Base-by-base conservation (phyloP, 2,329 filamentous ascomycete species). In the Fusarium sp. region DNA sequence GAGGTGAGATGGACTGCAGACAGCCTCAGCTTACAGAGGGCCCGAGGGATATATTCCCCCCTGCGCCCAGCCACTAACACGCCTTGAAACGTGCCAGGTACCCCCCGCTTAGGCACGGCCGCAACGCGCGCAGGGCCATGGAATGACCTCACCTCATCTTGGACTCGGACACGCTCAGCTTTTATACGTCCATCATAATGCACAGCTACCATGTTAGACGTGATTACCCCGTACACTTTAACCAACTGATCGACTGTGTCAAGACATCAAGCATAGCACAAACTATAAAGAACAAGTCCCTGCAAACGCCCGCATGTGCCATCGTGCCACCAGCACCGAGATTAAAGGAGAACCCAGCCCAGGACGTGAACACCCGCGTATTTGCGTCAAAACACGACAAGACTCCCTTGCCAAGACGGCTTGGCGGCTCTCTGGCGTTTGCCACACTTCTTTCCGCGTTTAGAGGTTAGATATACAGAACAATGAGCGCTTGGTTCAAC, bases 291-390 rank as follows among this genome's bases (percentile, higher is more conserved):
- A 11, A 31, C 26, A 10, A 12, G 9, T 32, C 5, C 55, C 54
- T 32, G 24, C 36, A 13, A 39, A 25, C 22, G 25, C 12, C 22
- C 22, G 22, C 36, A 39, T 11, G 22, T 39, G n/a, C 7, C 36
- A 24, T 25, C n/a, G 36, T 15, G 32, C 8, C 32, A 31, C 19
- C 32, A 7, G 22, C 45, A 24, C 26, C 32, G 61, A 64, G 34
- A 64, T 65, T 65, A 62, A 50, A 65, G 43, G 61, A 52, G 62
- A 58, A 24, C 35, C 41, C 25, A 54, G 39, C 44, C 31, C 10
- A 22, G n/a, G 22, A 9, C 13, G 8, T 57, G 34, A 41, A 35
- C 26, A 7, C 19, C 44, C 32, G 32, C 35, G 22, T 9, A 38
- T 19, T 61, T 55, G 44, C 31, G 5, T 32, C 31, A 32, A 32